Base-by-base conservation (phyloP, 495 filamentous ascomycete genomes). In the Echria macrotheca region DNA sequence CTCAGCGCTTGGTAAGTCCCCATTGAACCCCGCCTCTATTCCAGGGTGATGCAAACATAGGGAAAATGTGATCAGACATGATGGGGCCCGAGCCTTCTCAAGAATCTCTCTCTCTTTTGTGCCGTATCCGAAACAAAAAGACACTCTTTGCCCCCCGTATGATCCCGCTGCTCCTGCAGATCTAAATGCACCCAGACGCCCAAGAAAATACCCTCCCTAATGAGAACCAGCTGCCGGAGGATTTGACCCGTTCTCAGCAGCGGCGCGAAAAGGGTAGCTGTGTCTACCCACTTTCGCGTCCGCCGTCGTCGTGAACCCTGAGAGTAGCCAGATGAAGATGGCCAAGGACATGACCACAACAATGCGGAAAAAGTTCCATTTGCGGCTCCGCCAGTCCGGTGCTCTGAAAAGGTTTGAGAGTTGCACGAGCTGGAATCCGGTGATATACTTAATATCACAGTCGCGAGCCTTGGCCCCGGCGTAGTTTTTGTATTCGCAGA, bases 401-500 rank as follows among this genome's bases (percentile, higher is more conserved):
- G 53, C 54, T 29, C 32, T 55, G 33, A 55, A 61, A 5, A 62
- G 49, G 21, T 60, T 63, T 1, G 53, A 51, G 18, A 69, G 54
- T 35, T 59, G 39, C 15, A 61, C 44, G 10, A 61, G 40, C 28
- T 72, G 56, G 29, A 74, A 75, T 18, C 55, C 48, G 21, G 59
- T 61, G 35, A 79, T 69, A 58, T 79, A 79, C 19, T 71, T 59
- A 23, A 80, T 49, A 49, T 80, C 77, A 26, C 66, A 69, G 6
- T 78, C 72, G 17, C 77, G 68, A 17, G 67, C 61, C 55, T 94
- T 94, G 2, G 79, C 75, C 32, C 72, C 75, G 4, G 88, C 82
- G 55, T 80, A 87, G 9, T 63, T 68, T 45, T 69, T 66, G 60
- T 91, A 95, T 59, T 95, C 89, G 22, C 71, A 60, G 28, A 87